Base-by-base conservation (phyloP, 192 early-diverging fungal genomes). In the Ambispora gerdemannii region DNA sequence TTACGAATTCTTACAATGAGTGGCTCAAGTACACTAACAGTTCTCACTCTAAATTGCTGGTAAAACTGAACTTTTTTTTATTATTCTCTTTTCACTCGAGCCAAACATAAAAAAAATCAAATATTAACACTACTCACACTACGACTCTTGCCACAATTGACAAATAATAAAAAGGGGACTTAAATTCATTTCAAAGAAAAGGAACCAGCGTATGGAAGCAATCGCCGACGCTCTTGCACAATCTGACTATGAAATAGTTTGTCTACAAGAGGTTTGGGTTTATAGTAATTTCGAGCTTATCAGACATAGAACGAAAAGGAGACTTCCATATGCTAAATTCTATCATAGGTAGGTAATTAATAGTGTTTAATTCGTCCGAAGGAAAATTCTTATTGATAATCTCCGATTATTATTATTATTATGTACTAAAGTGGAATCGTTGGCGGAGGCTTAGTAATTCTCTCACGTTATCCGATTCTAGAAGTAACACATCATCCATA, bases 31-130 rank as follows among this genome's bases (percentile, higher is more conserved):
- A 70, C 70, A 43, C 73, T 83, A 17, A 72, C 77, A 35, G 82
- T 83, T 10, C 52, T 83, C 6, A 72, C 82, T 11, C 62, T 83
- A 43, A 83, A 83, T 60, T 86, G 84, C 70, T 86, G 84, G 84
- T 80, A 81, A 62, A 38, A 3, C 4, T 30, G n/a, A n/a, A 36
- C 1, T 35, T 33, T 24, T 27, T 25, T 43, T 28, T 20, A 22
- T 47, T 25, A 49, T 17, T 66, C 17, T 59, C 19, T 6, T 38
- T 2, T 70, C 17, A 59, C 6, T 43, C 6, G 15, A 43, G 6
- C 15, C 38, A 43, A 43, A 43, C 6, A 10, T 15, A 43, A 10
- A 10, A 15, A 4, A 58, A 20, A 0, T 59, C n/a, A 59, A 22
- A 24, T 3, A n/a, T 3, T 27, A 15, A 19, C 35, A 20, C 1